A percentile compares a stretch with the other conserved stretches of the same genome.
phyloP scores from a whole-genome alignment of 768 basidiomycete genomes.

The Cystobasidium ongulense region DNA sequence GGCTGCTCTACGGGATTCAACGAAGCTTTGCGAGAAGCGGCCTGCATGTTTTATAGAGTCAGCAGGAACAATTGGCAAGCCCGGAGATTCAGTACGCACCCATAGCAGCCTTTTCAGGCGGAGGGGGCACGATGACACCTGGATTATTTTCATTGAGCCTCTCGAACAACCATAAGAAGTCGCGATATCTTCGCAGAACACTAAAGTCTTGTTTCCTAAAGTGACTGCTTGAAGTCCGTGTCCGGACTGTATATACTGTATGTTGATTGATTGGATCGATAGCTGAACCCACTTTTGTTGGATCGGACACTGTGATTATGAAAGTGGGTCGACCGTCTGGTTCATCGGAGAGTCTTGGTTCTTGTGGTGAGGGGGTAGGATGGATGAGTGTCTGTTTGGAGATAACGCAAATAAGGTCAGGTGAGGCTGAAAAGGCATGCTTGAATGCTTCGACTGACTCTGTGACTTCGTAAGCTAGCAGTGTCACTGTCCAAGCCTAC shows the following conservation, averaged over 20 bases:
- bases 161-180: conserved; percentile 95
- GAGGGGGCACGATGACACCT: conserved; percentile 91
- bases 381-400: conserved; percentile 11
- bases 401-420: background rate
- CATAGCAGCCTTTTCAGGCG: conserved; percentile 88
- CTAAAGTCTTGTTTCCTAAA: conserved; percentile 79
- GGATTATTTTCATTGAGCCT: conserved; percentile 81
- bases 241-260: conserved; percentile 94
- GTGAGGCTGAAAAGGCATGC: background rate
- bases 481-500: conserved; percentile 26
- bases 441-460: background rate
- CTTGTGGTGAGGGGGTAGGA: background rate
- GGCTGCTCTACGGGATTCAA: conserved; percentile 71
- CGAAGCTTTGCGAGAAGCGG: conserved; percentile 84
- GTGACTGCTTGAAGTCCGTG: conserved; percentile 46
- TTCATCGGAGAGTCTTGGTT: conserved; percentile 12
- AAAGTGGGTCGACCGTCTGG: conserved; percentile 49
- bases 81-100: conserved; percentile 44
- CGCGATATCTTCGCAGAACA: conserved; percentile 91
- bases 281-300: conserved; percentile 92
- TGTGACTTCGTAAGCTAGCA: conserved; percentile 6
- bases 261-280: conserved; percentile 62
- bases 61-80: background rate
- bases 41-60: conserved; percentile 43
- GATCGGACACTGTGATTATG: conserved; percentile 85